Evolutionary conservation across 176 grass and related monocot species (phyloP).

Genomic region (Triticum monococcum): DNA sequence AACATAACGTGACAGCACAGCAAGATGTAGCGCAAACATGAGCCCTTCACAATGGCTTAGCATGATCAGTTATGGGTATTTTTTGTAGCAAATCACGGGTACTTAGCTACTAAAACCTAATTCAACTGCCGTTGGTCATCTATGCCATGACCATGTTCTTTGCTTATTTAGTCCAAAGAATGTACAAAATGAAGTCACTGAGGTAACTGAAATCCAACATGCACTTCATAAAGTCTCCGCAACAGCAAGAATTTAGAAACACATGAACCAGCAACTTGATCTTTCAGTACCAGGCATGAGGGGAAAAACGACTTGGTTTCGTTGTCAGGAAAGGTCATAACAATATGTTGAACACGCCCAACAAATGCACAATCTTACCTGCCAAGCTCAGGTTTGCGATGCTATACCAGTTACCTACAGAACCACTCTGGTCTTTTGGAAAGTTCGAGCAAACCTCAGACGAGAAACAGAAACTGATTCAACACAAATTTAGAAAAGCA

Average conservation of each 20-base stretch:
- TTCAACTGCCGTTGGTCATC: neutral
- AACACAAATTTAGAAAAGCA: neutral
- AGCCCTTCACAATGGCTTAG: neutral
- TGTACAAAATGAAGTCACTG: too few relatives aligned
- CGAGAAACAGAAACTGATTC: neutral
- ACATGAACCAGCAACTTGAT: neutral
- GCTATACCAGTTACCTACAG: neutral
- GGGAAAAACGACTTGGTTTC: neutral
- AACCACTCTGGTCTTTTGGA: too few relatives aligned
- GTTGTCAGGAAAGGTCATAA: neutral
- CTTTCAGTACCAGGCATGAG: neutral
- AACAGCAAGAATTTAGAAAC: neutral
- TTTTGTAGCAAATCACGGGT: neutral
- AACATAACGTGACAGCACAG: too few relatives aligned
- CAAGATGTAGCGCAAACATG: too few relatives aligned
- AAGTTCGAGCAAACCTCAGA: neutral
- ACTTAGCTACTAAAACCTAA: neutral
- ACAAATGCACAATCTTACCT: neutral
- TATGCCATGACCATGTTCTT: neutral
- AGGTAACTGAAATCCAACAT: neutral
- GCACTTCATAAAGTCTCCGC: neutral
- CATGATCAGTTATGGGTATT: neutral
- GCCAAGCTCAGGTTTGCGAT: neutral
- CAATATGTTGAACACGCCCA: neutral
- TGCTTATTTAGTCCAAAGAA: neutral